Conservation (phyloP, 495 filamentous ascomycete species). For the Lophiotrema nucula region DNA sequence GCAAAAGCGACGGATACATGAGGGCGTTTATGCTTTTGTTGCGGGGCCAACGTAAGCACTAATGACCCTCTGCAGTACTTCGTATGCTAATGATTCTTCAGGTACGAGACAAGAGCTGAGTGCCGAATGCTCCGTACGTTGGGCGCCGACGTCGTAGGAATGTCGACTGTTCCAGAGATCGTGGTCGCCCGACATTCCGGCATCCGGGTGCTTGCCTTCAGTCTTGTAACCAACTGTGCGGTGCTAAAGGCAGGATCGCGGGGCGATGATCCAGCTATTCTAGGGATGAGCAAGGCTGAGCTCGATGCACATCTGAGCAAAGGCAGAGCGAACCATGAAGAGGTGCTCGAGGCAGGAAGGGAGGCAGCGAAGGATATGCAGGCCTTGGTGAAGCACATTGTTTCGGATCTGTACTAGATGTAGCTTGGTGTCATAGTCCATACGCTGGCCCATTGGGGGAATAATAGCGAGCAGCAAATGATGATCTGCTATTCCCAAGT, state of each 20-base stretch:
- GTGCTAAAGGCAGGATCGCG: slow-evolving; percentile 63
- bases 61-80: background rate
- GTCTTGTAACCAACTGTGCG: slow-evolving; percentile 72
- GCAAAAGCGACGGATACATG: slow-evolving; percentile 56
- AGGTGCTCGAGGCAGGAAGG: slow-evolving; percentile 65
- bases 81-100: slow-evolving; percentile 34
- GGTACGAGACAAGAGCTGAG: slow-evolving; percentile 75
- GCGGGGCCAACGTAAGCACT: slow-evolving; percentile 63
- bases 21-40: slow-evolving; percentile 75
- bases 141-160: slow-evolving; percentile 73
- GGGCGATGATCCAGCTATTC: slow-evolving; percentile 53
- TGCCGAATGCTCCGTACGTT: slow-evolving; percentile 67
- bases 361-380: slow-evolving; percentile 67
- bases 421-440: background rate
- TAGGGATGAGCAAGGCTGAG: slow-evolving; percentile 46
- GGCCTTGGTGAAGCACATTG: slow-evolving; percentile 43
- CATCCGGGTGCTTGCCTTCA: slow-evolving; percentile 69
- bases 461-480: background rate
- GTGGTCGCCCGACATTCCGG: slow-evolving; percentile 70
- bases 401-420: slow-evolving; percentile 34
- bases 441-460: background rate
- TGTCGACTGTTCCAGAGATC: slow-evolving; percentile 78
- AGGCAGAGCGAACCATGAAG: slow-evolving; percentile 70
- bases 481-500: too few relatives aligned
- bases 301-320: slow-evolving; percentile 57